These are phyloP conservation scores for Chaetomium strumarium DNA, from an alignment of 2,329 filamentous ascomycete species.

Conservation along the genomic window DNA sequence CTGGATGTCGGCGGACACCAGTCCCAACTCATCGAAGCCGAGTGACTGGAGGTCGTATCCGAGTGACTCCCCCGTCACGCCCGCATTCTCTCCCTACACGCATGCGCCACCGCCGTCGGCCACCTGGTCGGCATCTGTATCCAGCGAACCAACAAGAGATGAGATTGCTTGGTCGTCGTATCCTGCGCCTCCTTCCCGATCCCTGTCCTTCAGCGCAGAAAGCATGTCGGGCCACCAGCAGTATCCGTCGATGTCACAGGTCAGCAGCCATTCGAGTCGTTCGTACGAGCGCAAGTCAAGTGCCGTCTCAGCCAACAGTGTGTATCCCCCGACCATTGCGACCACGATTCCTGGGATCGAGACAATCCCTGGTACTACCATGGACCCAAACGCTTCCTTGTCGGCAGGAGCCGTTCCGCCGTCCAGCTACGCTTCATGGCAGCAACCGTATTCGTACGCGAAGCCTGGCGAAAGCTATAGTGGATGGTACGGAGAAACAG, in stretches of 20 bases:
- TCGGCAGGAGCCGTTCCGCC: conserved; percentile 35
- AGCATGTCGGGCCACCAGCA: conserved; percentile 32
- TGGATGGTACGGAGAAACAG: conserved; percentile 33
- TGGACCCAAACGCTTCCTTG: conserved; percentile 33
- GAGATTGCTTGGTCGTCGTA: conserved; percentile 42
- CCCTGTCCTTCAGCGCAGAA: conserved; percentile 45
- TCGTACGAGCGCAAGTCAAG: conserved; percentile 40
- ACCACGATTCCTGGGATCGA: conserved; percentile 34
- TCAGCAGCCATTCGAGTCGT: conserved; percentile 26
- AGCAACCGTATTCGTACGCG: conserved; percentile 39
- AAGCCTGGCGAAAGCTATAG: conserved; percentile 35
- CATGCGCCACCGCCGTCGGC: conserved; percentile 35
- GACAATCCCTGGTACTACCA: conserved; percentile 30
- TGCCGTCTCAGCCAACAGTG: conserved; percentile 34
- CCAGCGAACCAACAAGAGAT: conserved; percentile 37
- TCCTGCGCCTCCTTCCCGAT: conserved; percentile 37
- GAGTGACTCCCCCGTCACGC: conserved; percentile 45
- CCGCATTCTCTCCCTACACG: conserved; percentile 46
- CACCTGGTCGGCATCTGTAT: conserved; percentile 36
- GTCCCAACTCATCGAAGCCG: conserved; percentile 37
- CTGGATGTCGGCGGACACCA: conserved; percentile 43
- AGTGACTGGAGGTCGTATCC: conserved; percentile 47
- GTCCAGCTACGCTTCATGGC: conserved; percentile 39
- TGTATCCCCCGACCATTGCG: conserved; percentile 39
- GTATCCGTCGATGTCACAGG: conserved; percentile 37